Evolutionary conservation across 106 monocot genomes (phyloP), one percentile per base, ranked within the genome.

Genomic region (Vanilla planifolia): DNA sequence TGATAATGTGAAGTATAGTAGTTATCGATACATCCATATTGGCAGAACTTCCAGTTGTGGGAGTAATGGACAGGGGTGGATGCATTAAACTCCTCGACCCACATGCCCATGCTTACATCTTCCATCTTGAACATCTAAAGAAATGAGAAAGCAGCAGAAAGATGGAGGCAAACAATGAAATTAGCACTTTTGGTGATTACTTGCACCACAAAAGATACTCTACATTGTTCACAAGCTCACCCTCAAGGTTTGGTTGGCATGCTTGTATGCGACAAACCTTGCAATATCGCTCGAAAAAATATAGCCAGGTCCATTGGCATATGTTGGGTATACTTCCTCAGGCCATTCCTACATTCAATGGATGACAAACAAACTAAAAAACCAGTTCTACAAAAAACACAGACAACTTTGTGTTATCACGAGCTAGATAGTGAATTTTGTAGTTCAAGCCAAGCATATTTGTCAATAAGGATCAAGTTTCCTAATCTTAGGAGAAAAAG

Each of bases 71-170:
- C 84, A 0, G 73, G 14, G 2, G 60, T 51, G 2, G 78, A 64
- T 45, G 65, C 43, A 51, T 96, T 96, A 65, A 81, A 91, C 67
- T 91, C 79, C 55, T 96, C 91, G 2, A 96, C 91, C 96, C 96
- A 96, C 84, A 96, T 77, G 14, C 91, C 96, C 91, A 96, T 91
- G 91, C 96, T 96, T 28, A 96, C 96, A 73, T 96, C 96, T 63
- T 96, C 96, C 96, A 96, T 96, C 79, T 96, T 96, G 81, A 96
- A 96, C 60, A 96, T 62, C 96, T 96, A 79, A 65, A 77, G 61
- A 15, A n/a, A 60, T 37, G 33, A 41, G n/a, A 16, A 8, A 43
- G 27, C 8, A 21, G 27, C 62, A 47, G 60, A 41, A 19, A 28
- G 8, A 53, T 24, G 25, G 3, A 45, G 5, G 15, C 8, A 46